Evolutionary conservation across 2,329 filamentous ascomycete genomes (phyloP).

Genomic region (Gremmenia infestans): DNA sequence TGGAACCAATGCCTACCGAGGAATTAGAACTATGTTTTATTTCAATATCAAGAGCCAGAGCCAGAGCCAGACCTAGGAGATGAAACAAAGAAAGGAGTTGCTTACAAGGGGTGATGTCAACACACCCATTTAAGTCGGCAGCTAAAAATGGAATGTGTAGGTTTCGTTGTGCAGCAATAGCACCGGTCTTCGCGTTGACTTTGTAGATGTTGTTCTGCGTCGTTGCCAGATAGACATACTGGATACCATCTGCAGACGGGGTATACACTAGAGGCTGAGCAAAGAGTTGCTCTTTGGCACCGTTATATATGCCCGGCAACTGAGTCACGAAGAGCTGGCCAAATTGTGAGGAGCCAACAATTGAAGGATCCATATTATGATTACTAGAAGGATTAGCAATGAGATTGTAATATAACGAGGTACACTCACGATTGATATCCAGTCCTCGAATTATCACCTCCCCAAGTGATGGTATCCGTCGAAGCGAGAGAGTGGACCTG

Average conservation of each 20-base stretch:
- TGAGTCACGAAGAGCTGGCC: constrained; percentile 48
- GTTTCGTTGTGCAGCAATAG: constrained; percentile 43
- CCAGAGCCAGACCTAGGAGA: no score
- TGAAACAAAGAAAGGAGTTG: no score
- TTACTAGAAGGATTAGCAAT: constrained; percentile 33
- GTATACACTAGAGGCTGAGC: constrained; percentile 50
- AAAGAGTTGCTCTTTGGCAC: constrained; percentile 46
- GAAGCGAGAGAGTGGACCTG: constrained; percentile 22
- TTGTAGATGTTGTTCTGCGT: constrained; percentile 56
- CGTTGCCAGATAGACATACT: constrained; percentile 52
- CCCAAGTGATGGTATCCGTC: constrained; percentile 48
- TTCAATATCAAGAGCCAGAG: no score
- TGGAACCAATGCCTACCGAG: constrained; percentile 36
- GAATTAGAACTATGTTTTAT: no score
- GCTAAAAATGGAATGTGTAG: constrained; percentile 45
- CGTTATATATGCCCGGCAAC: constrained; percentile 49
- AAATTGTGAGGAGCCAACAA: constrained; percentile 51
- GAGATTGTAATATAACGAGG: constrained; percentile 1
- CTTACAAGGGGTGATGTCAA: constrained; percentile 40
- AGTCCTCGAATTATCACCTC: constrained; percentile 49
- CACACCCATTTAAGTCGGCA: constrained; percentile 41
- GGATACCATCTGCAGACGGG: constrained; percentile 38
- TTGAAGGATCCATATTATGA: constrained; percentile 58
- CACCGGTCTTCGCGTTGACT: constrained; percentile 49
- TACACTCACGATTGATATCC: constrained; percentile 48